Conservation (phyloP, 176 grass and related monocot genomes). For the Aegilops longissima region DNA sequence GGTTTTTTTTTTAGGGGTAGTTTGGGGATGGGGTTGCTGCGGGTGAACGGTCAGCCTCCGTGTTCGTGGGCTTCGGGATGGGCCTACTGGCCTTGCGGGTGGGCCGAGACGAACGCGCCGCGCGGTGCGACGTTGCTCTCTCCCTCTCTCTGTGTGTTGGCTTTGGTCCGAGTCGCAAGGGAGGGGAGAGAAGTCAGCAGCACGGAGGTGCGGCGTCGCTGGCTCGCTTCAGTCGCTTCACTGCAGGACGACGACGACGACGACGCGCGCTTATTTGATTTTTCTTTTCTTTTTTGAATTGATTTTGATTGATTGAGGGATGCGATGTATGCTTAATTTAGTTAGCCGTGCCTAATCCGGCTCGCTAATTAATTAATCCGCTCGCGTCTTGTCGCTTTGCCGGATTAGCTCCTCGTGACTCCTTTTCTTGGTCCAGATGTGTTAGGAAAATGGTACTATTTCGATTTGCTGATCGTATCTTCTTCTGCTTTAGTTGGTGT, state of each 20-base stretch:
- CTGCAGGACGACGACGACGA: not conserved
- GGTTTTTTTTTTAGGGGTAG: not conserved
- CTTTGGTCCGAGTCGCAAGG: not conserved
- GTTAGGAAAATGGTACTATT: too few relatives aligned
- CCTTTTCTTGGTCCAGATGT: too few relatives aligned
- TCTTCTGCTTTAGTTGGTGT: too few relatives aligned
- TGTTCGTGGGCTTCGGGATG: slow-evolving; percentile 11
- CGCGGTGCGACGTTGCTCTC: slow-evolving; percentile 31
- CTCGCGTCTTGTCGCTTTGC: too few relatives aligned
- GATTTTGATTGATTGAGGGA: not conserved
- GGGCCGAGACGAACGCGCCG: not conserved
- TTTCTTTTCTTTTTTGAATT: not conserved
- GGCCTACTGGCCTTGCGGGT: too few relatives aligned
- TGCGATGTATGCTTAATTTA: not conserved
- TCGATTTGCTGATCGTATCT: too few relatives aligned
- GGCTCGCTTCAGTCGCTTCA: not conserved
- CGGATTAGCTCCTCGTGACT: too few relatives aligned
- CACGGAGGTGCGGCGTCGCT: slow-evolving; percentile 19
- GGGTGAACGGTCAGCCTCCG: slow-evolving; percentile 35
- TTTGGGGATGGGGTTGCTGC: not conserved
- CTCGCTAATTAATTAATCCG: too few relatives aligned
- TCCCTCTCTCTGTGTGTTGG: not conserved
- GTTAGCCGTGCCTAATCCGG: not conserved
- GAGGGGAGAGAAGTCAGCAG: not conserved
- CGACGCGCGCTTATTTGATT: not conserved